A percentile compares a stretch with the other conserved stretches of the same genome.
Evolutionary conservation across 192 early-diverging fungal genomes (phyloP).

Genomic region (Coemansia reversa): DNA sequence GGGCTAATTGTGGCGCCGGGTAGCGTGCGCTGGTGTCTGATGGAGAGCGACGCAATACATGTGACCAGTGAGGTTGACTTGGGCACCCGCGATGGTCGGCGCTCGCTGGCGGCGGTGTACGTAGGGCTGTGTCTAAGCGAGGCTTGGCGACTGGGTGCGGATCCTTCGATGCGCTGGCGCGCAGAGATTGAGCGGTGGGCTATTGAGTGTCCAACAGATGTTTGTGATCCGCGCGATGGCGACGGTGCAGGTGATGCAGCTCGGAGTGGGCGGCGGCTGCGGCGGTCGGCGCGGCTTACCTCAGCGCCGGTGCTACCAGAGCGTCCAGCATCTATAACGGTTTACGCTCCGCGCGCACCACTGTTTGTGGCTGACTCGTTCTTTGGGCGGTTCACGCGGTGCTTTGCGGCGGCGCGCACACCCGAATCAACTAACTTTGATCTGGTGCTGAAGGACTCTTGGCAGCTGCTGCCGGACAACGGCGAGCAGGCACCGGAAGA

Average conservation of each 20-base stretch:
- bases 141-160: slow-evolving; percentile 37
- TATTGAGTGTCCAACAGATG: slow-evolving; percentile 32
- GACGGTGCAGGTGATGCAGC: neutral
- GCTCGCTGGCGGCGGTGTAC: slow-evolving; percentile 7
- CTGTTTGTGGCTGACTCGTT: slow-evolving; percentile 40
- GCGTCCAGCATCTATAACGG: slow-evolving; percentile 12
- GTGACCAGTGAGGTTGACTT: slow-evolving; percentile 14
- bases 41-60: slow-evolving; percentile 48
- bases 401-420: slow-evolving; percentile 23
- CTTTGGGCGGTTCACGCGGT: slow-evolving; percentile 47
- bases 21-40: slow-evolving; percentile 30
- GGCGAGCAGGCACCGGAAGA: slow-evolving; percentile 12
- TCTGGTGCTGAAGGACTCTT: slow-evolving; percentile 48
- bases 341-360: slow-evolving; percentile 27
- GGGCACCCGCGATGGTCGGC: slow-evolving; percentile 7
- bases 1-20: slow-evolving; percentile 26
- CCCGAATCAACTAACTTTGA: slow-evolving; percentile 8
- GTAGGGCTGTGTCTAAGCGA: slow-evolving; percentile 17
- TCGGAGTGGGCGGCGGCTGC: slow-evolving; percentile 7
- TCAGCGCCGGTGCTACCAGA: neutral
- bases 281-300: slow-evolving; percentile 18
- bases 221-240: slow-evolving; percentile 10
- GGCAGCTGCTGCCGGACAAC: slow-evolving; percentile 31
- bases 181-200: slow-evolving; percentile 32
- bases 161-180: slow-evolving; percentile 44